phyloP scores from a whole-genome alignment of 306 rosid genomes.

The Carpinus viminea region DNA sequence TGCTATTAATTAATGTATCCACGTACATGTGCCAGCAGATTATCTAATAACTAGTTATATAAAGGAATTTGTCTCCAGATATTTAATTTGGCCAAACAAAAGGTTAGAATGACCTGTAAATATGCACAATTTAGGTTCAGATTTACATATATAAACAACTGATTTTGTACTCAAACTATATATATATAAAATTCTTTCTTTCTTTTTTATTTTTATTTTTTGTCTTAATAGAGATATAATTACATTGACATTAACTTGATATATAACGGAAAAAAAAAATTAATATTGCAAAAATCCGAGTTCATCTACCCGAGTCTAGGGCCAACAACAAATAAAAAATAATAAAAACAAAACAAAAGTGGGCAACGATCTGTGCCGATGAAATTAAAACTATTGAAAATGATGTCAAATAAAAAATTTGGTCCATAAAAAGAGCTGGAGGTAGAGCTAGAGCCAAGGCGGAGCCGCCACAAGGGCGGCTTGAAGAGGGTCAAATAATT shows the following conservation, averaged over 20 bases:
- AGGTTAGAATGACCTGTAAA: neutral
- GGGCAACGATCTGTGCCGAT: too few species aligned
- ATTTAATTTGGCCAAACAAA: neutral
- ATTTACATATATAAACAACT: neutral
- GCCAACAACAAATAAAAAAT: neutral
- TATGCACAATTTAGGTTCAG: neutral
- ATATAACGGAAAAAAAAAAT: neutral
- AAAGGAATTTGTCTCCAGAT: constrained; percentile 12
- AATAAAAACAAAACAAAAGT: too few species aligned
- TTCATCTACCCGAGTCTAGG: too few species aligned
- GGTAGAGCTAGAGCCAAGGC: too few species aligned
- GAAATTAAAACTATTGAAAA: too few species aligned
- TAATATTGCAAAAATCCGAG: neutral
- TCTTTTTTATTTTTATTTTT: too few species aligned
- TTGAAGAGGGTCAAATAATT: neutral
- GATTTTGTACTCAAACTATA: neutral
- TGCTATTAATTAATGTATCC: constrained; percentile 17
- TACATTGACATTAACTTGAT: neutral
- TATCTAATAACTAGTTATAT: neutral
- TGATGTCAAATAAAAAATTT: too few species aligned
- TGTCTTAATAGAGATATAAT: neutral
- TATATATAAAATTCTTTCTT: neutral
- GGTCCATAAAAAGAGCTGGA: too few species aligned
- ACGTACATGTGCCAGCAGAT: neutral
- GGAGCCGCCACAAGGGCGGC: too few species aligned